These are phyloP conservation scores for Xylariaceae sp. DNA, from an alignment of 2,329 filamentous ascomycete genomes.

Conservation along the genomic window DNA sequence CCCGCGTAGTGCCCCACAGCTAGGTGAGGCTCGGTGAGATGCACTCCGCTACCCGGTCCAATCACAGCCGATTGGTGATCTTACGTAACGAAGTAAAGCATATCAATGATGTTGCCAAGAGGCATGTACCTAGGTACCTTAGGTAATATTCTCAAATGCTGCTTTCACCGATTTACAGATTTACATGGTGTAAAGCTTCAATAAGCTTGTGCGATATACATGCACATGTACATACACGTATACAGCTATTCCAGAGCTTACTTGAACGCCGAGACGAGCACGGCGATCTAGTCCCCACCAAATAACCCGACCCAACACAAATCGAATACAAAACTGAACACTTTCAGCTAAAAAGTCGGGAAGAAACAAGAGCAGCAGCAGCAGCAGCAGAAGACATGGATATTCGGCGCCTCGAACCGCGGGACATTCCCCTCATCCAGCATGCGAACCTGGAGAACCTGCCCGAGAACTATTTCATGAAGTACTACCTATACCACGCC, in stretches of 20 bases:
- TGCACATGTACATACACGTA: too few species aligned
- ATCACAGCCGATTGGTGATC: too few species aligned
- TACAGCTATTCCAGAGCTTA: neutral
- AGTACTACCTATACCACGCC: conserved; percentile 99
- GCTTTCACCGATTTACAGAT: too few species aligned
- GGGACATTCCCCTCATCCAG: conserved; percentile 89
- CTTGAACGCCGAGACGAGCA: neutral
- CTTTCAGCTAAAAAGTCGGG: neutral
- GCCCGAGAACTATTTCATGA: conserved; percentile 99
- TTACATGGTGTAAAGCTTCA: neutral
- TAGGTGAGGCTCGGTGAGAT: too few species aligned
- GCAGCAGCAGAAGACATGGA: conserved; percentile 59
- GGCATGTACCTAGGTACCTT: too few species aligned
- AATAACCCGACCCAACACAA: neutral
- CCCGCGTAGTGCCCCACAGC: too few species aligned
- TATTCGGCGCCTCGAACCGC: conserved; percentile 82
- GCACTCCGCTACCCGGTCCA: too few species aligned
- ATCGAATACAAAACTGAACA: neutral
- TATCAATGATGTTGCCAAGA: too few species aligned
- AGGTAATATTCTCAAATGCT: too few species aligned
- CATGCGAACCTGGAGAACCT: conserved; percentile 99
- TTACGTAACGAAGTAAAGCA: too few species aligned
- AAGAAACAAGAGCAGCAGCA: too few species aligned
- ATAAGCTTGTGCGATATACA: too few species aligned
- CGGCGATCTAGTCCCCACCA: neutral